Percentiles rank a stretch among this genome's conserved stretches.
Evolutionary conservation across 306 rosid species (phyloP).

Genomic region (Quercus bicolor): DNA sequence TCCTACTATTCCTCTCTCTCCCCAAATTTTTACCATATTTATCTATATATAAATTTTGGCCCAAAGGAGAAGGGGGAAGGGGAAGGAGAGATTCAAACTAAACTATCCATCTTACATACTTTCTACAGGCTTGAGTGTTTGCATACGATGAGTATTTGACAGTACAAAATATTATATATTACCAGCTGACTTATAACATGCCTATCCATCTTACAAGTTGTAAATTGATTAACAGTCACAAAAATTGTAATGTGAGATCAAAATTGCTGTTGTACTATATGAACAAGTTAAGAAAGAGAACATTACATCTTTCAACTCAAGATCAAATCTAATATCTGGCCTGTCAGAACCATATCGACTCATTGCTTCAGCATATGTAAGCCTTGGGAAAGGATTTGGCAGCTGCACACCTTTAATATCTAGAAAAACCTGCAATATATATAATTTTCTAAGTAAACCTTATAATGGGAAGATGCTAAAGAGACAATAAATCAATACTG

Average conservation of each 20-base stretch:
- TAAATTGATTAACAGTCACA: background rate
- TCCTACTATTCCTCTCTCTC: no score
- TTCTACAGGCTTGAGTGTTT: no score
- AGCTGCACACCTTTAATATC: conserved; percentile 78
- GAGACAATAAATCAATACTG: background rate
- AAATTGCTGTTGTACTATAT: conserved; percentile 5
- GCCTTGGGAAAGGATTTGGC: conserved; percentile 93
- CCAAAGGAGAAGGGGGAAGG: no score
- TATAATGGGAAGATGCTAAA: conserved; percentile 7
- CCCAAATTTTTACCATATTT: background rate
- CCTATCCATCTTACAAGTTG: background rate
- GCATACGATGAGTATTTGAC: background rate
- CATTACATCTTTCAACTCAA: conserved; percentile 81
- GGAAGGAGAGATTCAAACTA: no score
- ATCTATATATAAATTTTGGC: no score
- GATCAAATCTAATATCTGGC: conserved; percentile 89
- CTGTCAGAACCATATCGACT: conserved; percentile 85
- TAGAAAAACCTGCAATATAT: conserved; percentile 70
- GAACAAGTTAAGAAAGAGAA: conserved; percentile 25
- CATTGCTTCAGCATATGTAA: conserved; percentile 95
- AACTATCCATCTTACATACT: no score
- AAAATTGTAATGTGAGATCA: conserved; percentile 3
- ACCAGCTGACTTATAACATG: background rate
- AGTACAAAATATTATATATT: background rate
- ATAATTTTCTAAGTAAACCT: conserved; percentile 11